These are phyloP conservation scores for Penicillium brevicompactum DNA, from an alignment of 2,329 filamentous ascomycete species.

Conservation along the genomic window DNA sequence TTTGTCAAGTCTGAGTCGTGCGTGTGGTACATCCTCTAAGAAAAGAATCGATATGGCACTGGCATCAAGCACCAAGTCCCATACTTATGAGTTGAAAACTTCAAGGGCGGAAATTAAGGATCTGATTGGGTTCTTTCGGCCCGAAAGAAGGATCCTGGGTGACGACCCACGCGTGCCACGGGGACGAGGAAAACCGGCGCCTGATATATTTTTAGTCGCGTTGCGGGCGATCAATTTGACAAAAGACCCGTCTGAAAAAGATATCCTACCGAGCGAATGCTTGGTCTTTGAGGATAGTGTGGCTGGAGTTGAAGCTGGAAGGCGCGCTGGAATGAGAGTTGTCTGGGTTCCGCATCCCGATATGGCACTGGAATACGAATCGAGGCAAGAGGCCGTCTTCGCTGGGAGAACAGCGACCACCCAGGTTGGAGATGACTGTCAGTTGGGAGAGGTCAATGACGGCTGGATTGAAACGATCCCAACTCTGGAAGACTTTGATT, in stretches of 20 bases:
- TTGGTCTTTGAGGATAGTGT: constrained; percentile 40
- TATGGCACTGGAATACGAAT: constrained; percentile 37
- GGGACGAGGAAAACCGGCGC: constrained; percentile 29
- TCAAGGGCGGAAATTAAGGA: constrained; percentile 21
- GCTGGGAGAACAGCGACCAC: constrained; percentile 29
- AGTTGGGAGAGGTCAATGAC: constrained; percentile 40
- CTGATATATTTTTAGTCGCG: constrained; percentile 30
- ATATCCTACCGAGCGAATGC: constrained; percentile 32
- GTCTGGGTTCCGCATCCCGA: constrained; percentile 37
- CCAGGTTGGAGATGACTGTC: constrained; percentile 33
- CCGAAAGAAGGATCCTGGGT: constrained; percentile 17
- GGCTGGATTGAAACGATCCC: constrained; percentile 41
- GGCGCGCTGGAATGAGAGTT: constrained; percentile 38
- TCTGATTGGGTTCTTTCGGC: constrained; percentile 18
- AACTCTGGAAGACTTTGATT: constrained; percentile 43
- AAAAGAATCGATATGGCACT: constrained; percentile 24
- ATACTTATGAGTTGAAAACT: constrained; percentile 25
- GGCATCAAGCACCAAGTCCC: constrained; percentile 25
- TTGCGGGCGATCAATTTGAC: constrained; percentile 22
- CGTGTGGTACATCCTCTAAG: constrained; percentile 10
- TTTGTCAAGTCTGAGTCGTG: constrained; percentile 19
- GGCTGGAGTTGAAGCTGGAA: constrained; percentile 34
- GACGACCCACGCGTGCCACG: constrained; percentile 24
- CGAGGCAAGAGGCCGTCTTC: constrained; percentile 19
- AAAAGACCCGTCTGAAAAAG: background rate